These are phyloP conservation scores for Aureobasidium sp. DNA, from an alignment of 2,329 filamentous ascomycete species.

Conservation along the genomic window DNA sequence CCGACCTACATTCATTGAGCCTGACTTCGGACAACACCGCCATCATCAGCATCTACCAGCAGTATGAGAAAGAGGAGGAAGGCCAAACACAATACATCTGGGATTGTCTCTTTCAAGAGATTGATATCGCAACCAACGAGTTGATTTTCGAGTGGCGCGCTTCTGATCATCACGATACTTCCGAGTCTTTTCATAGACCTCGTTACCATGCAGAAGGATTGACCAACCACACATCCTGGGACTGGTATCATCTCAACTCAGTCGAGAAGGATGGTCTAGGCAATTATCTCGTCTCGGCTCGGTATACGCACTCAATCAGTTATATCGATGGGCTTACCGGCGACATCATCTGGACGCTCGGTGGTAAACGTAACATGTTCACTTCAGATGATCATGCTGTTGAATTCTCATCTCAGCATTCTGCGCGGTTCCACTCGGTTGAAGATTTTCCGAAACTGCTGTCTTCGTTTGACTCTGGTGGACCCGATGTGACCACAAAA, in stretches of 20 bases:
- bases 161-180: constrained; percentile 28
- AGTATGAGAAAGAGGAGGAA: constrained; percentile 27
- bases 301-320: constrained; percentile 42
- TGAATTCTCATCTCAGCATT: constrained; percentile 44
- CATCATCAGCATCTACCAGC: constrained; percentile 38
- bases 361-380: constrained; percentile 27
- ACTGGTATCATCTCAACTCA: constrained; percentile 52
- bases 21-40: constrained; percentile 38
- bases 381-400: constrained; percentile 21
- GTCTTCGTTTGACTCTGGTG: background rate
- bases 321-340: constrained; percentile 44
- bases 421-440: constrained; percentile 41
- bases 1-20: constrained; percentile 40
- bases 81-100: constrained; percentile 33
- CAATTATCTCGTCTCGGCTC: constrained; percentile 49
- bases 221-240: constrained; percentile 31
- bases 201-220: constrained; percentile 37
- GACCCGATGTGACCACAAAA: constrained; percentile 27
- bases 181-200: constrained; percentile 24
- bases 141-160: constrained; percentile 37
- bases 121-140: constrained; percentile 34
- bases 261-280: constrained; percentile 46
- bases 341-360: constrained; percentile 47
- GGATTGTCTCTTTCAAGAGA: constrained; percentile 40
- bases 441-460: constrained; percentile 31